Evolutionary conservation across 2,329 filamentous ascomycete genomes (phyloP), one percentile per base, ranked within the genome.

Genomic region (Verticillium isaacii): DNA sequence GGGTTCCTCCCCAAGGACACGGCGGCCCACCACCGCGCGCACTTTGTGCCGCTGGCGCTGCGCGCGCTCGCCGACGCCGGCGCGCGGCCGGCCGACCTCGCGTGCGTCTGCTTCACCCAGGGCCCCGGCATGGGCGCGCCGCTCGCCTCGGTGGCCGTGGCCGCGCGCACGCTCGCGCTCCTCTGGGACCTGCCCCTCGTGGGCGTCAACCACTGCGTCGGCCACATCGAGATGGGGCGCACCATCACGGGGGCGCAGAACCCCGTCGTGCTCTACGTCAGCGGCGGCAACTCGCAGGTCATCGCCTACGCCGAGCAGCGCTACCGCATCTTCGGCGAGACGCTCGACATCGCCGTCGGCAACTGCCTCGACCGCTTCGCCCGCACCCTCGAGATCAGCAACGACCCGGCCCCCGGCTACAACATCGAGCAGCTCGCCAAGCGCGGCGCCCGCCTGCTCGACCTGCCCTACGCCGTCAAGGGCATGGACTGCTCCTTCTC

Each of bases 401-500:
- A 99, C 74, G 94, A 99, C 74, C 95, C 95, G 0, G 95, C 95
- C 1, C 95, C 95, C 0, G 95, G 95, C 1, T 97, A 98, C 77
- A 99, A 99, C 73, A 97, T 99, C 68, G 95, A 99, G 80, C 92
- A 97, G 77, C 80, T 98, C 58, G 95, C 95, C 64, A 85, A 84
- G 68, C 89, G 90, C 74, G 58, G 58, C 29, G 86, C 86, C 1
- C 85, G 82, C 25, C 79, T 99, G 45, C 81, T 98, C 19, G 94
- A 98, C 67, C 80, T 99, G 32, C 95, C 95, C 2, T 99, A 99
- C 72, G 88, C 93, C 2, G 95, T 99, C 66, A 99, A 99, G 77
- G 95, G 95, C 59, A 99, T 99, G 95, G 95, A 99, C 75, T 96
- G 93, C 70, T 95, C 91, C 29, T 98, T 99, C 77, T 93, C 91